These are phyloP conservation scores for Colletotrichum orchidophilum DNA, from an alignment of 2,329 filamentous ascomycete genomes.

Conservation along the genomic window DNA sequence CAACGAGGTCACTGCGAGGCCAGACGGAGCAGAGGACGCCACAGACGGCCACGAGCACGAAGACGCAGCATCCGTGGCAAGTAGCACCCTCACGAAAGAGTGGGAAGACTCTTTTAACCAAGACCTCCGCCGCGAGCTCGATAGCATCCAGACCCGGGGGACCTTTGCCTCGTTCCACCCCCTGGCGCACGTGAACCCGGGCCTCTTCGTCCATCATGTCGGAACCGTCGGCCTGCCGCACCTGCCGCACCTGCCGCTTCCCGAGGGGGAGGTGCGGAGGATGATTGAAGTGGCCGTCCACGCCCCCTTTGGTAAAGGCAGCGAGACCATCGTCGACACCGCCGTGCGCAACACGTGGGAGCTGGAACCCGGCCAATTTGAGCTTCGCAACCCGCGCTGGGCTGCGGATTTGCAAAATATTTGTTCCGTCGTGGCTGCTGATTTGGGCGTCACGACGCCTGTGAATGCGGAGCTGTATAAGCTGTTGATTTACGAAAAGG, in stretches of 20 bases:
- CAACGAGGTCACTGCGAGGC: background rate
- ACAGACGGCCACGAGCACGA: background rate
- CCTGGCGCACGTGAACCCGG: slow-evolving; percentile 10
- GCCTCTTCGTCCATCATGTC: slow-evolving; percentile 32
- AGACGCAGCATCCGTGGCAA: background rate
- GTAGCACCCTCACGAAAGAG: background rate
- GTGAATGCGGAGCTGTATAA: slow-evolving; percentile 53
- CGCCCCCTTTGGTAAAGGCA: slow-evolving; percentile 50
- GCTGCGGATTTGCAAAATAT: slow-evolving; percentile 37
- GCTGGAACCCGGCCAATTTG: slow-evolving; percentile 49
- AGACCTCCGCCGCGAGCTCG: slow-evolving; percentile 23
- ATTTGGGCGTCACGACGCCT: slow-evolving; percentile 44
- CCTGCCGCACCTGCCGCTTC: no score
- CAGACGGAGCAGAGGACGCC: background rate
- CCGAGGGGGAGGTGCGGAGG: slow-evolving; percentile 36
- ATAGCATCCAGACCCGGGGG: slow-evolving; percentile 26
- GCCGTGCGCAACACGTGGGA: slow-evolving; percentile 54
- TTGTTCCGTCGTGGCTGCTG: slow-evolving; percentile 36
- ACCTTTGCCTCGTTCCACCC: slow-evolving; percentile 33
- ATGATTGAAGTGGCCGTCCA: slow-evolving; percentile 41
- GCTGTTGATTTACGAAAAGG: slow-evolving; percentile 59
- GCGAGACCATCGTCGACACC: slow-evolving; percentile 50
- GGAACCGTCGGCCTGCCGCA: slow-evolving; percentile 37
- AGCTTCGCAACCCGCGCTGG: slow-evolving; percentile 48
- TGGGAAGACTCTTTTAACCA: slow-evolving; percentile 8